Conservation (phyloP, 352 stramenopile genomes). For the Blastocystis sp. region DNA sequence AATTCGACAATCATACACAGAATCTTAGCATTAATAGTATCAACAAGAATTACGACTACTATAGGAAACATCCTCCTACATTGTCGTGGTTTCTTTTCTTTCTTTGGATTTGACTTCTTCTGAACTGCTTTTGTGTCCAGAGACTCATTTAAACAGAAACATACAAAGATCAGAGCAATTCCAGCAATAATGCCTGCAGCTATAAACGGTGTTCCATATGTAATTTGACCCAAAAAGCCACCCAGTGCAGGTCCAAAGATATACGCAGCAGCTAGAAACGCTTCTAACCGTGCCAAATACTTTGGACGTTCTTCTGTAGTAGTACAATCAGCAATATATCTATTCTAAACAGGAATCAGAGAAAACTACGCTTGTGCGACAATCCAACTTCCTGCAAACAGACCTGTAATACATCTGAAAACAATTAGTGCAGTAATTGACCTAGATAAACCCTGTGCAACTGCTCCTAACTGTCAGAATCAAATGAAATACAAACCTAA, state of each 20-base stretch:
- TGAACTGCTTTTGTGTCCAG: background rate
- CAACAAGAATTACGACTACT: background rate
- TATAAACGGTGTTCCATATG: constrained; percentile 15
- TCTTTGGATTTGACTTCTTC: background rate
- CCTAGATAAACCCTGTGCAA: constrained; percentile 11
- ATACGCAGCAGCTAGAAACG: constrained; percentile 24
- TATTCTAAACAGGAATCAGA: background rate
- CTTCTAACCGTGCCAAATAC: constrained; percentile 34
- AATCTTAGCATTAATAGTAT: background rate
- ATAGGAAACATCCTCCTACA: background rate
- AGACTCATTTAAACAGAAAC: constrained; percentile 31
- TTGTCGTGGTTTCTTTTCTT: background rate
- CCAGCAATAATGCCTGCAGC: constrained; percentile 16
- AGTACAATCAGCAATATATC: constrained; percentile 56
- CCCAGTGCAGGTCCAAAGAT: constrained; percentile 50
- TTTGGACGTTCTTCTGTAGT: constrained; percentile 32
- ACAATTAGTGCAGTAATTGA: constrained; percentile 32
- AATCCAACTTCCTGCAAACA: constrained; percentile 43
- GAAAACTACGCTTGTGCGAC: constrained; percentile 30
- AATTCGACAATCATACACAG: constrained; percentile 36
- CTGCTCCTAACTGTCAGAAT: constrained; percentile 27
- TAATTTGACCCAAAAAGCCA: constrained; percentile 47
- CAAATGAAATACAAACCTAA: background rate
- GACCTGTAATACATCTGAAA: background rate
- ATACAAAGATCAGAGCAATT: constrained; percentile 30